Evolutionary conservation across 495 filamentous ascomycete species (phyloP).

Genomic region (Trichoderma virens): DNA sequence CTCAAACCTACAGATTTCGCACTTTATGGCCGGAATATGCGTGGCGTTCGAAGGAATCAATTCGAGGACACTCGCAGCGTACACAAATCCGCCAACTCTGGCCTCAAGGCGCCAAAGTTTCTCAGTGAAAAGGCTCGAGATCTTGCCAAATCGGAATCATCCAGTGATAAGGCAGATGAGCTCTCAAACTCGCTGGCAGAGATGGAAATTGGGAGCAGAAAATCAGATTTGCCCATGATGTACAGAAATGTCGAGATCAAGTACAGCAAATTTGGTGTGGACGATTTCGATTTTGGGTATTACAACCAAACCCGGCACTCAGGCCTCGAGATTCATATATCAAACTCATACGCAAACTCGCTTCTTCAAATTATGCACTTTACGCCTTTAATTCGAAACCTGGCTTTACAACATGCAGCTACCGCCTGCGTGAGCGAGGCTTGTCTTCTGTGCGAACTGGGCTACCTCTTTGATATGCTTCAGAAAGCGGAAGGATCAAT

Average conservation of each 20-base stretch:
- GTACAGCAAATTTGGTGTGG: constrained; percentile 93
- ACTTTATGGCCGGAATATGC: constrained; percentile 69
- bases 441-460: constrained; percentile 89
- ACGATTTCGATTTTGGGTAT: constrained; percentile 95
- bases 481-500: constrained; percentile 88
- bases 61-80: constrained; percentile 64
- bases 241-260: constrained; percentile 93
- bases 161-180: constrained; percentile 49
- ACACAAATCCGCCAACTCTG: constrained; percentile 45
- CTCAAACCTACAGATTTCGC: constrained; percentile 64
- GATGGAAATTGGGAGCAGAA: constrained; percentile 52
- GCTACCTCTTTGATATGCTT: constrained; percentile 96
- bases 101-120: constrained; percentile 67
- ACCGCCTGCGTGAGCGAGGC: constrained; percentile 69
- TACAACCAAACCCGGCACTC: constrained; percentile 90
- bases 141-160: constrained; percentile 43
- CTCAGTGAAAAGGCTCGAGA: constrained; percentile 84
- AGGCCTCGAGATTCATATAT: constrained; percentile 89
- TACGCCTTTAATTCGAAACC: constrained; percentile 78
- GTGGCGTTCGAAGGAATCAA: constrained; percentile 66
- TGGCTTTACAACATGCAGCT: constrained; percentile 84
- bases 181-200: constrained; percentile 52
- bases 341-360: constrained; percentile 92
- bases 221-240: constrained; percentile 69
- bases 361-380: constrained; percentile 88